Base-by-base conservation (phyloP, 176 grass and related monocot species). In the Zoysia japonica region DNA sequence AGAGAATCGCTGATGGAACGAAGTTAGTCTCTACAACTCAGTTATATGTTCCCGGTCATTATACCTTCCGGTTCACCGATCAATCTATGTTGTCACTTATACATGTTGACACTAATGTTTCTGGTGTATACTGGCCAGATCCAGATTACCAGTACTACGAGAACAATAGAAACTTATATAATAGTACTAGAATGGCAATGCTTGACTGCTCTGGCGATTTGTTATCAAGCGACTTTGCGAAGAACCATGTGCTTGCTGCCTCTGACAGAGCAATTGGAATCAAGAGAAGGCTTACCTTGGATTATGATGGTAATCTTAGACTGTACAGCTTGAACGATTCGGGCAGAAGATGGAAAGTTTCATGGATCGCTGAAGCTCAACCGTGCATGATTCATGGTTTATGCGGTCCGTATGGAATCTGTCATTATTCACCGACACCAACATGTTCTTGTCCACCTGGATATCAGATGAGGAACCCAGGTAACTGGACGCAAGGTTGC, bases 101-200 rank as follows among this genome's bases (percentile, higher is more conserved):
- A 39, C 83, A 88, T 5, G 80, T 78, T 14, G 86, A 88, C 16
- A 45, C 13, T 13, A 88, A 78, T 50, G 37, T 78, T 38, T 83
- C 80, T 3, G 69, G 81, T 7, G n/a, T 83, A 17, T 88, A 88
- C 86, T 88, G 86, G 86, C 86, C 86, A 5, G 86, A 88, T 61
- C 86, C 86, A 16, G 86, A 88, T 60, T 88, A 53, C 68, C 37
- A 2, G 68, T 88, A 88, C 68, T 88, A 88, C 5, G 80, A 88
- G 80, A 88, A 88, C 11, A 37, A 50, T 1, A 83, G 86, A 17
- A 86, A 86, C 84, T 19, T 81, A 0, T 48, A 87, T 20, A 87
- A 87, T 14, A 87, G 85, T 47, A 87, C 79, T 4, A 71, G 85
- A 7, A 57, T 56, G 37, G 85, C 57, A 1, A 82, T 50, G 17